Evolutionary conservation across 495 filamentous ascomycete genomes (phyloP).

Genomic region (Penicillium maclennaniae): DNA sequence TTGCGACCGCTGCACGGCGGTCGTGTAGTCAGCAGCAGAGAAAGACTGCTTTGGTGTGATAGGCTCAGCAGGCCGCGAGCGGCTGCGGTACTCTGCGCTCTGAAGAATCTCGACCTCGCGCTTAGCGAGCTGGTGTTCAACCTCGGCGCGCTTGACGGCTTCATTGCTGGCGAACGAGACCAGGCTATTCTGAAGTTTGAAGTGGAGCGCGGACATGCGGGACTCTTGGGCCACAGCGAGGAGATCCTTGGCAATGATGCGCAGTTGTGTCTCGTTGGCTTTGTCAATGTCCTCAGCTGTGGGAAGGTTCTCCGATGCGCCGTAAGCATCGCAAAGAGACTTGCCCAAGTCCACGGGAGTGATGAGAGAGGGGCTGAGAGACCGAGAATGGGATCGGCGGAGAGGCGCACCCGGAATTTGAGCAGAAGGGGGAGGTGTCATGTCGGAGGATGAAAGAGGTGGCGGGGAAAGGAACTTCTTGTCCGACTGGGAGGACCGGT

Average conservation of each 20-base stretch:
- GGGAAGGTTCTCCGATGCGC: conserved; percentile 52
- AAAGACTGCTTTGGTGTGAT: conserved; percentile 26
- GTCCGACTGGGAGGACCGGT: conserved; percentile 30
- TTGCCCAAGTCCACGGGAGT: conserved; percentile 58
- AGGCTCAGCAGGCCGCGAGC: conserved; percentile 34
- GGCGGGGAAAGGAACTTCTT: conserved; percentile 38
- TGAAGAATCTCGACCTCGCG: conserved; percentile 87
- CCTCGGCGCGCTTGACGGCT: conserved; percentile 79
- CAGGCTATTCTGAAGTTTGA: conserved; percentile 87
- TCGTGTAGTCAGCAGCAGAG: conserved; percentile 38
- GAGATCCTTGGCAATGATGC: conserved; percentile 55
- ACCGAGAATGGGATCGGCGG: conserved; percentile 37
- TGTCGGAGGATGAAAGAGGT: conserved; percentile 42
- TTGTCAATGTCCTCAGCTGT: conserved; percentile 61
- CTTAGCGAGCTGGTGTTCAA: conserved; percentile 90
- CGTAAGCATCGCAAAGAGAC: conserved; percentile 48
- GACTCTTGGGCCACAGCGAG: conserved; percentile 53
- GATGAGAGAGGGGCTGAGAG: conserved; percentile 40
- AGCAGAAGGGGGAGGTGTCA: conserved; percentile 75
- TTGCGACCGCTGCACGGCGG: conserved; percentile 49
- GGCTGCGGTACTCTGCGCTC: conserved; percentile 45
- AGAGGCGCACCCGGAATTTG: conserved; percentile 51
- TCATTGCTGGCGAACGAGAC: conserved; percentile 82
- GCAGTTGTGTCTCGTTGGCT: conserved; percentile 55
- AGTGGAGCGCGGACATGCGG: conserved; percentile 81